Percentiles rank a stretch among this genome's conserved stretches.
These are phyloP conservation scores for Kodamaea alishanica DNA, from an alignment of 1,139 yeast genomes.

Conservation along the genomic window DNA sequence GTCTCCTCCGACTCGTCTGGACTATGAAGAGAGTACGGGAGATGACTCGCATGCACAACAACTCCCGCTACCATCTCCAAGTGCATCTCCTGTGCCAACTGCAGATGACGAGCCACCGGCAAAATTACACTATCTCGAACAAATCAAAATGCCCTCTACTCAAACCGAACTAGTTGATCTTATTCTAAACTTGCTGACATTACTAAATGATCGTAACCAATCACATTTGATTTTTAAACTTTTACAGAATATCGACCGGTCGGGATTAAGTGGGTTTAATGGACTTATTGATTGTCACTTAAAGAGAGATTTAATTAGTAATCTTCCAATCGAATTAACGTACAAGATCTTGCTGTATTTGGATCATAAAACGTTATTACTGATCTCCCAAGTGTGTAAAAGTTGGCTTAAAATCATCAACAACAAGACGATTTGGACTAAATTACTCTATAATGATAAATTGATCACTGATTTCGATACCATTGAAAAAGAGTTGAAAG, in stretches of 20 bases:
- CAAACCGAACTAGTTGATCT: conserved; percentile 40
- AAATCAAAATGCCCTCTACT: conserved; percentile 31
- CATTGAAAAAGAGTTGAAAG: conserved; percentile 32
- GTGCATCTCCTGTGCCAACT: conserved; percentile 60
- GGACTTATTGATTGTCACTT: conserved; percentile 57
- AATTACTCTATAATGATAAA: conserved; percentile 51
- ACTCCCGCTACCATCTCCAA: conserved; percentile 63
- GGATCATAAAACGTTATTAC: conserved; percentile 60
- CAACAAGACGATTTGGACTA: conserved; percentile 59
- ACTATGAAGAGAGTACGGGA: conserved; percentile 20
- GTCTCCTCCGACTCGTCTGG: conserved; percentile 36
- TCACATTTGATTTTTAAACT: conserved; percentile 57
- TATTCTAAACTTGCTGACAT: conserved; percentile 33
- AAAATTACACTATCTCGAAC: conserved; percentile 18
- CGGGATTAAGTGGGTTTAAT: conserved; percentile 65
- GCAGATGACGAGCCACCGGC: conserved; percentile 16
- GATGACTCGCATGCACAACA: conserved; percentile 31
- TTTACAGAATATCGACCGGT: conserved; percentile 61
- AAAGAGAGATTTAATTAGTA: conserved; percentile 66
- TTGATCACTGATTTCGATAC: conserved; percentile 40
- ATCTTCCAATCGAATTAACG: conserved; percentile 76
- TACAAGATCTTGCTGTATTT: conserved; percentile 63
- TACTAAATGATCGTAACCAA: conserved; percentile 36
- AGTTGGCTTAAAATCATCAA: conserved; percentile 67
- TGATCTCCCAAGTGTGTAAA: conserved; percentile 62